Conservation (phyloP, 495 filamentous ascomycete species). For the Ascodesmis nigricans region DNA sequence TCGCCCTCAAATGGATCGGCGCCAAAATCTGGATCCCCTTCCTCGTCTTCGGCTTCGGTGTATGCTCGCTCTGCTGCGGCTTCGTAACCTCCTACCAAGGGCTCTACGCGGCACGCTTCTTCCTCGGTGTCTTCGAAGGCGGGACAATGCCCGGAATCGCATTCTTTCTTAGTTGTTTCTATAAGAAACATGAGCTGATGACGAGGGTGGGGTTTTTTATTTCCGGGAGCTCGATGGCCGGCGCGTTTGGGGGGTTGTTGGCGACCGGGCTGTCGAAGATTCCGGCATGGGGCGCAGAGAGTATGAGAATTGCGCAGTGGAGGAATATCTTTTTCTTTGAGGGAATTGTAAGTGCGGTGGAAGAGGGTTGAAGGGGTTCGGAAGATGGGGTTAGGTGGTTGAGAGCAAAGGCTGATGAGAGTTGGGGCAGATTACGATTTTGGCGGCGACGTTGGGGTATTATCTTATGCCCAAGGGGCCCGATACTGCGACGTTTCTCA, state of each 20-base stretch:
- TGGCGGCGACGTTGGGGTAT: conserved; percentile 39
- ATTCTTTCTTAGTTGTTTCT: conserved; percentile 74
- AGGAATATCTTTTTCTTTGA: conserved; percentile 68
- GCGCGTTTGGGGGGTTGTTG: conserved; percentile 58
- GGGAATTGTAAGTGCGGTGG: conserved; percentile 13
- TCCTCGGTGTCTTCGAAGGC: conserved; percentile 24
- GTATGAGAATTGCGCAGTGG: conserved; percentile 17
- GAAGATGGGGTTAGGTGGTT: conserved; percentile 1
- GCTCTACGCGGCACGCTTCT: conserved; percentile 15
- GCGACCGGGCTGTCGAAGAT: conserved; percentile 29
- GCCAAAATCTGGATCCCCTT: conserved; percentile 33
- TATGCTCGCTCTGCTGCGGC: conserved; percentile 39
- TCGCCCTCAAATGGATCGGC: conserved; percentile 46
- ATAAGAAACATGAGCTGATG: conserved; percentile 41
- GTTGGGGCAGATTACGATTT: too few relatives aligned
- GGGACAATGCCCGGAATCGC: conserved; percentile 33
- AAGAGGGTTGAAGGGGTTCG: background rate
- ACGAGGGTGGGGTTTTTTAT: conserved; percentile 53
- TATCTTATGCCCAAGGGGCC: conserved; percentile 57
- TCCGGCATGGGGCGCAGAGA: conserved; percentile 14
- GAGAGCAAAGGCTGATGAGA: too few relatives aligned
- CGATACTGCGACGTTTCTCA: conserved; percentile 42
- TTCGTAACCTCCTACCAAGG: conserved; percentile 29
- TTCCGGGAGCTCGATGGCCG: conserved; percentile 47
- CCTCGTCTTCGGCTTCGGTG: conserved; percentile 44